phyloP scores from a whole-genome alignment of 768 basidiomycete species.

The Suillus placidus region DNA sequence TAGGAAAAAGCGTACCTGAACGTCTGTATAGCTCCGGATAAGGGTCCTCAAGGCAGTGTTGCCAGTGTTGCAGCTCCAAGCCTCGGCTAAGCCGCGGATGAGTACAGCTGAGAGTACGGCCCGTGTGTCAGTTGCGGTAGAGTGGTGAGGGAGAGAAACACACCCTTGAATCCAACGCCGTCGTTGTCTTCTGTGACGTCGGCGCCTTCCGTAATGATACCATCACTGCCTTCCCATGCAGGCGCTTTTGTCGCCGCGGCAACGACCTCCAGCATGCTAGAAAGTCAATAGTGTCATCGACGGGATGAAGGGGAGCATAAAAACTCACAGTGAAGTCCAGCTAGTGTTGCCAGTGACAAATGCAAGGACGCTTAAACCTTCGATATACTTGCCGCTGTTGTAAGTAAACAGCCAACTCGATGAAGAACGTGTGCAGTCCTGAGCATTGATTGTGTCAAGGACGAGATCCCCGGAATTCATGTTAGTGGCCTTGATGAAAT shows the following conservation, averaged over 20 bases:
- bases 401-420: slow-evolving; percentile 54
- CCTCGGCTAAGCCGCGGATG: slow-evolving; percentile 49
- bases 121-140: background rate
- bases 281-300: slow-evolving; percentile 10
- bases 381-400: slow-evolving; percentile 56
- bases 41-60: slow-evolving; percentile 43
- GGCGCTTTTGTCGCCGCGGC: slow-evolving; percentile 46
- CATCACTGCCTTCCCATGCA: slow-evolving; percentile 50
- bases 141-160: slow-evolving; percentile 1
- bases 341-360: slow-evolving; percentile 43
- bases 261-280: slow-evolving; percentile 40
- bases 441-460: slow-evolving; percentile 49
- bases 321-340: slow-evolving; percentile 46
- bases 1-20: slow-evolving; percentile 41
- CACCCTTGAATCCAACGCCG: slow-evolving; percentile 56
- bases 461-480: slow-evolving; percentile 45
- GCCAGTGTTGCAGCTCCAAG: slow-evolving; percentile 40
- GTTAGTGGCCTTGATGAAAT: slow-evolving; percentile 52
- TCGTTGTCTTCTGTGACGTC: slow-evolving; percentile 45
- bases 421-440: slow-evolving; percentile 50
- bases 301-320: background rate
- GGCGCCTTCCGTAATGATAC: slow-evolving; percentile 56
- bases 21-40: slow-evolving; percentile 52
- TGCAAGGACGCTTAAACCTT: slow-evolving; percentile 50
- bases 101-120: slow-evolving; percentile 37